Conservation (phyloP, 768 basidiomycete species). For the Saitozyma podzolica region DNA sequence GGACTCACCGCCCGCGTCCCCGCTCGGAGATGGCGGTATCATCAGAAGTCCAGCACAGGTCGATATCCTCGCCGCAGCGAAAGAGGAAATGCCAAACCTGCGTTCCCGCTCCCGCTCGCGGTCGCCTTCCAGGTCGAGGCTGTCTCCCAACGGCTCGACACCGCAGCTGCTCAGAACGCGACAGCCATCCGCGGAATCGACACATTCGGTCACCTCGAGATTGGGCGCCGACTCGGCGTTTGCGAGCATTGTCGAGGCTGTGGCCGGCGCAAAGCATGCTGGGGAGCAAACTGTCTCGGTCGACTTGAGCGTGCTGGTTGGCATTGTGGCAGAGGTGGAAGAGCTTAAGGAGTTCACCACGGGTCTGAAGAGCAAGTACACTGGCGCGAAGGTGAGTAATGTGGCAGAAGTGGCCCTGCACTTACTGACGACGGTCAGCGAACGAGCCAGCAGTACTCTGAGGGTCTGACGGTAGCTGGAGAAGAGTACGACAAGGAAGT, state of each 20-base stretch:
- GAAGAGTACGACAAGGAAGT: constrained; percentile 92
- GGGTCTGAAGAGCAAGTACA: constrained; percentile 72
- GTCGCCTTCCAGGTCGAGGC: constrained; percentile 18
- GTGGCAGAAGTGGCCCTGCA: constrained; percentile 3
- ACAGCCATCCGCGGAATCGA: constrained; percentile 41
- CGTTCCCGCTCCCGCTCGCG: constrained; percentile 6
- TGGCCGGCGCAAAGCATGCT: constrained; percentile 34
- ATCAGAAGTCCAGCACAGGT: constrained; percentile 36
- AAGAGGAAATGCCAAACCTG: not conserved
- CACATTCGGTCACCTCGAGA: constrained; percentile 24
- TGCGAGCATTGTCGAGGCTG: constrained; percentile 27
- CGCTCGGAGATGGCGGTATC: not conserved
- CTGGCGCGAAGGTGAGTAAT: constrained; percentile 77
- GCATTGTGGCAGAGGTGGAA: constrained; percentile 67
- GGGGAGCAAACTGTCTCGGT: constrained; percentile 58
- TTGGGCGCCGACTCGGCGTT: constrained; percentile 33
- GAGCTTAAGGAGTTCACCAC: constrained; percentile 63
- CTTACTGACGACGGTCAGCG: constrained; percentile 59
- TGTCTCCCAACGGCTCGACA: constrained; percentile 27
- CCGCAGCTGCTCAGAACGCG: constrained; percentile 37
- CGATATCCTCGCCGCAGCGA: constrained; percentile 60
- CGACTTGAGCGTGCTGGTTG: constrained; percentile 71
- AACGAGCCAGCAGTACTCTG: constrained; percentile 85
- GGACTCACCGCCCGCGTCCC: constrained; percentile 16
- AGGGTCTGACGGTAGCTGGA: constrained; percentile 87